Base-by-base conservation (phyloP, 345 rosid genomes). In the Viola odorata region DNA sequence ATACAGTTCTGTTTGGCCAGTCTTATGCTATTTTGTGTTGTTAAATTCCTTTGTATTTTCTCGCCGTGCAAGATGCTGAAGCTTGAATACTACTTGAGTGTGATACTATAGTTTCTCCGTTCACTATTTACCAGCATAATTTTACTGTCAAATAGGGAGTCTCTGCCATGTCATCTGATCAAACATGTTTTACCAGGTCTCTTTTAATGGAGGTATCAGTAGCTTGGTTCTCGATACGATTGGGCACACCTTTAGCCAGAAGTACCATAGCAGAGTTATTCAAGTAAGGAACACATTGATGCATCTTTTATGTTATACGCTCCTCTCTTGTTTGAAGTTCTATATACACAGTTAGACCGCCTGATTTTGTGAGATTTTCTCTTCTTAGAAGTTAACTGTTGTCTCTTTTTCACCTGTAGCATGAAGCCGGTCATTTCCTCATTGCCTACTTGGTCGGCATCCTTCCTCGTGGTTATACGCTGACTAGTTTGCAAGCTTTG, bases 341-440 rank as follows among this genome's bases (percentile, higher is more conserved):
- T n/a, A 23, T 23, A 23, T 23, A 23, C 32, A 23, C 32, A 23
- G 32, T 23, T 23, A 23, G 32, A 23, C 50, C 12, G 13, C 50
- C 13, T 47, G 13, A 6, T 47, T 7, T 9, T 7, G 50, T 47
- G 50, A 11, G 13, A 11, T n/a, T 10, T 47, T 7, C 11, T 9
- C 50, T 8, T 45, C 3, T 47, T 47, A 9, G 50, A 47, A 11
- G 5, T 11, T 47, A 47, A 47, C 13, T 6, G 53, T 37, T 41
- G 32, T 8, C 53, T 3, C 13, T 17, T 55, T 53, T 15, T 39
- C 5, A 12, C 1, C 9, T 63, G 76, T 78, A 92, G 96, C 98
- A 89, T 54, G 98, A 92, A 81, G 98, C 98, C 50, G 95, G 98
- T n/a, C 98, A 91, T 81, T 87, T 89, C 92, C 75, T 89, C 71